Evolutionary conservation across 2,329 filamentous ascomycete species (phyloP).

Genomic region (Dothistroma septosporum): DNA sequence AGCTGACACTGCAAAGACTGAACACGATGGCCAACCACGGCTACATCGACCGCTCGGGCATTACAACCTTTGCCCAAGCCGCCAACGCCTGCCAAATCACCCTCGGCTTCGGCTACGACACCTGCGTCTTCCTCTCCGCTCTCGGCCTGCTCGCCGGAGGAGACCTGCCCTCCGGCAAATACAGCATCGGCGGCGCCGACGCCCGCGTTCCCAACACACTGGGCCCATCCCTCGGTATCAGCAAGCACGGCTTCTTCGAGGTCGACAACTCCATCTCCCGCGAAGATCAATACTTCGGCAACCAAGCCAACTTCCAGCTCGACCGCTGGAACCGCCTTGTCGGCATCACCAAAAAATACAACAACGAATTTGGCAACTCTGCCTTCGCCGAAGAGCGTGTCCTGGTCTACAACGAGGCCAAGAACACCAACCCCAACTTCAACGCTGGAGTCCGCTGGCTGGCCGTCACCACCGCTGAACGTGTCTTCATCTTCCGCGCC

Average conservation of each 20-base stretch:
- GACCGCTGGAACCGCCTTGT: constrained; percentile 23
- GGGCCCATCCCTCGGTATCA: constrained; percentile 27
- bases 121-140: constrained; percentile 26
- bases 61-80: constrained; percentile 29
- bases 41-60: constrained; percentile 27
- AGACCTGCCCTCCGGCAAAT: constrained; percentile 27
- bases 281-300: constrained; percentile 26
- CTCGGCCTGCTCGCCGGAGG: constrained; percentile 29
- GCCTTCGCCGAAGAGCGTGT: constrained; percentile 25
- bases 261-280: constrained; percentile 30
- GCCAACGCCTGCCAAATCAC: constrained; percentile 30
- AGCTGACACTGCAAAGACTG: constrained; percentile 1
- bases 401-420: constrained; percentile 26
- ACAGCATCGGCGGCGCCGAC: constrained; percentile 27
- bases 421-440: constrained; percentile 28
- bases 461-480: constrained; percentile 28
- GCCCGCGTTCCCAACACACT: constrained; percentile 28
- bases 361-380: constrained; percentile 23
- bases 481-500: constrained; percentile 30
- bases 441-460: constrained; percentile 27
- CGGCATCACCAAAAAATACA: constrained; percentile 22
- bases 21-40: constrained; percentile 32
- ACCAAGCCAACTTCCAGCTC: constrained; percentile 29
- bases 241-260: constrained; percentile 30
- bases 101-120: constrained; percentile 28